Conservation (phyloP, 2,329 filamentous ascomycete species). For the Westerdykella aurantiaca region DNA sequence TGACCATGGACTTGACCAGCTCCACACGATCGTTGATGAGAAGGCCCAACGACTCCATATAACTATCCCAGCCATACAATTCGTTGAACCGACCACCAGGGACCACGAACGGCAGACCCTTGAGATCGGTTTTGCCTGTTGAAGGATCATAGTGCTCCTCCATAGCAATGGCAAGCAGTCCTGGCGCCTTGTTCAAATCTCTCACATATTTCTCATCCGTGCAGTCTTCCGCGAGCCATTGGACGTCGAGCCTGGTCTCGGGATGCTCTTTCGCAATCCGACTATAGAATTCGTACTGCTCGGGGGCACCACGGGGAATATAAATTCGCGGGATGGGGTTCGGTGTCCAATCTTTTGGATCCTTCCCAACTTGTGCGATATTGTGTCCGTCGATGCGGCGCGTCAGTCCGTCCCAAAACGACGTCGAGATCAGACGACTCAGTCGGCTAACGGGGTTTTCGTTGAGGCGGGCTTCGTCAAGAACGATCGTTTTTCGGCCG, state of each 20-base stretch:
- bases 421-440: conserved; percentile 76
- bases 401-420: conserved; percentile 90
- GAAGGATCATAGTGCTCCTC: conserved; percentile 62
- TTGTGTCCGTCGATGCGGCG: conserved; percentile 82
- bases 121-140: conserved; percentile 64
- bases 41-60: conserved; percentile 92
- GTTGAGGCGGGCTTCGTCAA: conserved; percentile 85
- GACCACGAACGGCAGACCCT: conserved; percentile 90
- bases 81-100: conserved; percentile 97
- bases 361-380: conserved; percentile 77
- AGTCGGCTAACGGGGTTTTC: conserved; percentile 92
- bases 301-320: conserved; percentile 73
- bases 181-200: conserved; percentile 80
- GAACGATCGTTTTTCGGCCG: conserved; percentile 79
- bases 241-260: conserved; percentile 81
- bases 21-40: conserved; percentile 79
- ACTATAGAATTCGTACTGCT: conserved; percentile 85
- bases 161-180: conserved; percentile 85
- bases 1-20: conserved; percentile 88
- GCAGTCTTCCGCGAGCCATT: conserved; percentile 62
- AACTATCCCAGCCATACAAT: conserved; percentile 97
- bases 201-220: conserved; percentile 77
- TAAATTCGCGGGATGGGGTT: conserved; percentile 90
- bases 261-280: conserved; percentile 72
- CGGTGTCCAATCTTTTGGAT: conserved; percentile 92